Conservation (phyloP, 371 early-diverging fungal species). For the Mortierella sp. region DNA sequence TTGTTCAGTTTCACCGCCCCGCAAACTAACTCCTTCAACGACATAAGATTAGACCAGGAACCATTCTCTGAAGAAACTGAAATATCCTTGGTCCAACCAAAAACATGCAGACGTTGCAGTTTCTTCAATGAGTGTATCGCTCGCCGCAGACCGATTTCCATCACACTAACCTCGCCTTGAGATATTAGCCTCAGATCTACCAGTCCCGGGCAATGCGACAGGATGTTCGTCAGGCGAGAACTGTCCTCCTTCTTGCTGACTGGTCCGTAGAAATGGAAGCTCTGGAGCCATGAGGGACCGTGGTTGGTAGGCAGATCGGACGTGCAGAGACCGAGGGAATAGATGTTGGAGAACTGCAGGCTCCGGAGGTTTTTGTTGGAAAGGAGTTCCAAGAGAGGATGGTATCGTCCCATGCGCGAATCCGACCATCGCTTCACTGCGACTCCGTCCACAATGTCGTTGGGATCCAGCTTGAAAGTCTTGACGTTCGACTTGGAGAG, state of each 20-base stretch:
- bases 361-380: not conserved
- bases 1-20: too few species aligned
- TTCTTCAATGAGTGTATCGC: not conserved
- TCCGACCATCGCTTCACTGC: too few species aligned
- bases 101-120: not conserved
- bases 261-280: not conserved
- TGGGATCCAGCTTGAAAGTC: constrained; percentile 2
- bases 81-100: too few species aligned
- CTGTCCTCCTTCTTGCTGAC: not conserved
- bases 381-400: not conserved
- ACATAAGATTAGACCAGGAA: too few species aligned
- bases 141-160: not conserved
- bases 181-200: not conserved
- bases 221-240: not conserved
- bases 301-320: not conserved
- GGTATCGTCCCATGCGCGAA: not conserved
- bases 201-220: not conserved
- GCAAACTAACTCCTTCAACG: too few species aligned
- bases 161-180: not conserved
- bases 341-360: not conserved
- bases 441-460: not conserved
- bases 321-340: not conserved
- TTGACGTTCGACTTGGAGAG: constrained; percentile 3
- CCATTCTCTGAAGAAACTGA: not conserved
- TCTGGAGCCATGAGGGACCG: not conserved